phyloP scores from a whole-genome alignment of 306 rosid genomes.

The Quercus cerris region DNA sequence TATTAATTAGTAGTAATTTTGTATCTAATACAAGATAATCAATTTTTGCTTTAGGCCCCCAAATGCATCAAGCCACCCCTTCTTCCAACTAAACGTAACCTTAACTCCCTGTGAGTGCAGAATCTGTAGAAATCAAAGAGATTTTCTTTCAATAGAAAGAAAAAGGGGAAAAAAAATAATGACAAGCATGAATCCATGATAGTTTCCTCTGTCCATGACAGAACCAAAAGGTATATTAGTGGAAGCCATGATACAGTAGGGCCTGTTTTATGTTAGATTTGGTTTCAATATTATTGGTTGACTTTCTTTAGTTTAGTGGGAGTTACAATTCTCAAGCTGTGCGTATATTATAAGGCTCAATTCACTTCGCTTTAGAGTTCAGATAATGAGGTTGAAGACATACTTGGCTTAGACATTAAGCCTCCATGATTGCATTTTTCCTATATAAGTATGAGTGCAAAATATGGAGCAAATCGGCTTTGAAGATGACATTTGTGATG shows the following conservation, averaged over 20 bases:
- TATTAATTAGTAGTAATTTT: too few relatives aligned
- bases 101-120: too few relatives aligned
- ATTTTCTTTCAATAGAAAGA: too few relatives aligned
- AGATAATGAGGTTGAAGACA: conserved; percentile 28
- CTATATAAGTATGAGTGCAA: background rate
- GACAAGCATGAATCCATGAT: background rate
- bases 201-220: background rate
- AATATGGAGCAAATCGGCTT: background rate
- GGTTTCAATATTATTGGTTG: background rate
- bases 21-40: too few relatives aligned
- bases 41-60: too few relatives aligned
- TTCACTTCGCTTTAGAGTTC: background rate
- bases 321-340: conserved; percentile 24
- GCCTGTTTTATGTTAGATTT: background rate
- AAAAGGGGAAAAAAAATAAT: background rate
- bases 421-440: conserved; percentile 50
- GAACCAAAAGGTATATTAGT: background rate
- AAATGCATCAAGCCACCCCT: too few relatives aligned
- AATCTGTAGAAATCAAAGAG: too few relatives aligned
- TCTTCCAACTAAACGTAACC: too few relatives aligned
- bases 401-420: conserved; percentile 66
- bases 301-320: conserved; percentile 24
- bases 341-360: conserved; percentile 45
- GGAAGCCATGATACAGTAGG: background rate
- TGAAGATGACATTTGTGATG: background rate